Conservation (phyloP, 2,329 filamentous ascomycete species). For the Hirsutella thompsonii region DNA sequence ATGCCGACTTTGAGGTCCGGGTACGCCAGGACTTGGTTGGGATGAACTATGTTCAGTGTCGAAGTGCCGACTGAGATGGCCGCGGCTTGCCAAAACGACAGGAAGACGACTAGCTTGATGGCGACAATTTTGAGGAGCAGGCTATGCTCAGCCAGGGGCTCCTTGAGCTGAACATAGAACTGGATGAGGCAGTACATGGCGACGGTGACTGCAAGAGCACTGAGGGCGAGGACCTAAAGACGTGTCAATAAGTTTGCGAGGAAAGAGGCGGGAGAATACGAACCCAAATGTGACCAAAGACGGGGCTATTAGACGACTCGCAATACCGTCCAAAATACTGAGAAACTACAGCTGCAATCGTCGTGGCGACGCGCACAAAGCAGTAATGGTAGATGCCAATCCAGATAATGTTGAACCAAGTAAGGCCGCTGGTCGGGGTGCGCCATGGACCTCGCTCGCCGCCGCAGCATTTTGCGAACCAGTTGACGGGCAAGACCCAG, state of each 20-base stretch:
- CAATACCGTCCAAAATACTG: constrained; percentile 63
- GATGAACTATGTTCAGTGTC: constrained; percentile 46
- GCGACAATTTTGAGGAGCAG: constrained; percentile 72
- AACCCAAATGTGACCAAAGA: constrained; percentile 80
- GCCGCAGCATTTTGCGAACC: constrained; percentile 58
- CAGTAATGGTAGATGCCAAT: constrained; percentile 77
- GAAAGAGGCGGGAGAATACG: constrained; percentile 8
- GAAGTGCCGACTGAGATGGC: constrained; percentile 40
- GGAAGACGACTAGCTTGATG: constrained; percentile 85
- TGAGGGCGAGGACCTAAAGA: constrained; percentile 48
- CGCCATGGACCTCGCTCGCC: constrained; percentile 57
- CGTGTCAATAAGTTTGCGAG: not conserved
- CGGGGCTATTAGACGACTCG: constrained; percentile 62
- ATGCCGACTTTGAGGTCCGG: constrained; percentile 74
- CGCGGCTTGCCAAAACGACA: constrained; percentile 73
- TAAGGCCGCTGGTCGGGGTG: constrained; percentile 67
- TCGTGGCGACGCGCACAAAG: constrained; percentile 68
- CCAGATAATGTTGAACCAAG: constrained; percentile 86
- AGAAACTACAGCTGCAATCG: constrained; percentile 61
- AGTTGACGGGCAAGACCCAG: constrained; percentile 65
- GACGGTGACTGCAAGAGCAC: constrained; percentile 59
- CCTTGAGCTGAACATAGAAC: constrained; percentile 68
- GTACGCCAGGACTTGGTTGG: constrained; percentile 49
- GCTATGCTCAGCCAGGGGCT: constrained; percentile 52
- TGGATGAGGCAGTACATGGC: constrained; percentile 86